A percentile compares a stretch with the other conserved stretches of the same genome.
These are phyloP conservation scores for Pezizomycotina sp. DNA, from an alignment of 2,329 filamentous ascomycete species.

Conservation along the genomic window DNA sequence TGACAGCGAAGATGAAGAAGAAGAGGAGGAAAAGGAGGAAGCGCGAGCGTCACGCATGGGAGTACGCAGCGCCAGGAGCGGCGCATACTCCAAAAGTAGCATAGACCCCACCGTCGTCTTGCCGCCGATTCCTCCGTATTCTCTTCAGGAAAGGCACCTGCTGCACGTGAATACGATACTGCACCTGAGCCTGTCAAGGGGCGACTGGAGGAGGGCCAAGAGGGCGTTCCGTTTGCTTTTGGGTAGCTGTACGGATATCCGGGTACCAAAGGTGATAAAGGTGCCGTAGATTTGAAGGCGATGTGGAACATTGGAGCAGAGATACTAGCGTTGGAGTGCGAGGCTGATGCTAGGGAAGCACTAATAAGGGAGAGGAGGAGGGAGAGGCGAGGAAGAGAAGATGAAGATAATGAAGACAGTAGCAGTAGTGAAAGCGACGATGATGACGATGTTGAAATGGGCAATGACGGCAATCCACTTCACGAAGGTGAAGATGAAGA, in stretches of 20 bases:
- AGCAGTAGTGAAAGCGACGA: neutral
- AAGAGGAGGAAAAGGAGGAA: too few relatives aligned
- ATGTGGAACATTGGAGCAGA: constrained; percentile 24
- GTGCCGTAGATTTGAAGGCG: constrained; percentile 17
- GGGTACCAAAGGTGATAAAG: constrained; percentile 11
- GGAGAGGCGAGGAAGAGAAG: too few relatives aligned
- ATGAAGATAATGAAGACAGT: constrained; percentile 2
- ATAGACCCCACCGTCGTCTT: constrained; percentile 13
- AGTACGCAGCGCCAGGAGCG: constrained; percentile 29
- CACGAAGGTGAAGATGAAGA: constrained; percentile 1
- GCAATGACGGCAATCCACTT: neutral
- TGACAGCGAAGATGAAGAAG: too few relatives aligned
- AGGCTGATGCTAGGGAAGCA: neutral
- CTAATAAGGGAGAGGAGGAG: too few relatives aligned
- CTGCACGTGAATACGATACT: constrained; percentile 22
- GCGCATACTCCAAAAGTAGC: constrained; percentile 30
- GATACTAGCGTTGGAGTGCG: constrained; percentile 17
- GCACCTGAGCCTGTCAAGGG: constrained; percentile 20
- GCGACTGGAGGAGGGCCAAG: constrained; percentile 20
- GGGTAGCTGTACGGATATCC: constrained; percentile 11
- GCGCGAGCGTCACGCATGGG: too few relatives aligned
- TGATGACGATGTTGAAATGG: neutral
- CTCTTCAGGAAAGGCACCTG: constrained; percentile 20
- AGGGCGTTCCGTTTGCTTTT: constrained; percentile 23
- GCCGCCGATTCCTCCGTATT: constrained; percentile 11